phyloP scores from a whole-genome alignment of 805 yeast species.

The Candida hungchunana region DNA sequence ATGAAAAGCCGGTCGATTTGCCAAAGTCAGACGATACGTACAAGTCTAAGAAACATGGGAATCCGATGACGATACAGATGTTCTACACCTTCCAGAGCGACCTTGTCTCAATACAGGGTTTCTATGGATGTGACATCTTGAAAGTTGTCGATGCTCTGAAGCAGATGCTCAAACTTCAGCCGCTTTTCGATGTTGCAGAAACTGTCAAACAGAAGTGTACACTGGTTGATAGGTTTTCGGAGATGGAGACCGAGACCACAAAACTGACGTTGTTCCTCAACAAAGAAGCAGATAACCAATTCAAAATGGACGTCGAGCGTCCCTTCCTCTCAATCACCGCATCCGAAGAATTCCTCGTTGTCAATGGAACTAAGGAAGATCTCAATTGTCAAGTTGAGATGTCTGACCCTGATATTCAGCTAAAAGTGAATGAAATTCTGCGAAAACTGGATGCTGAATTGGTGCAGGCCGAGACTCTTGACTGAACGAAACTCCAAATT shows the following conservation, averaged over 20 bases:
- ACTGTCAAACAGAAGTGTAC: slow-evolving; percentile 3
- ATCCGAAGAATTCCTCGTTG: slow-evolving; percentile 4
- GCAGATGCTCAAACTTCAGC: slow-evolving; percentile 2
- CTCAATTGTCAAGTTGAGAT: too few species aligned
- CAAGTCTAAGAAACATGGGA: slow-evolving; percentile 5
- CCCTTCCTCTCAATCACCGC: slow-evolving; percentile 3
- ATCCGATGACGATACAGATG: slow-evolving; percentile 8
- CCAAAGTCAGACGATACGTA: slow-evolving; percentile 9
- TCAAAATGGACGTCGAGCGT: slow-evolving; percentile 7
- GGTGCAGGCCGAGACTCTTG: too few species aligned
- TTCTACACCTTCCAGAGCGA: slow-evolving; percentile 11
- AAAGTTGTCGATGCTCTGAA: slow-evolving; percentile 1
- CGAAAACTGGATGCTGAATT: too few species aligned
- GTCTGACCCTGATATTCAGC: too few species aligned
- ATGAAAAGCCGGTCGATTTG: slow-evolving; percentile 1
- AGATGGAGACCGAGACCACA: slow-evolving; percentile 13
- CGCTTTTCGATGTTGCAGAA: slow-evolving; percentile 1
- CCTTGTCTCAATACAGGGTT: not conserved
- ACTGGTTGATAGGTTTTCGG: slow-evolving; percentile 12
- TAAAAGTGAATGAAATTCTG: too few species aligned
- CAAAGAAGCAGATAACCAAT: not conserved
- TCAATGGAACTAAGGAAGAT: not conserved
- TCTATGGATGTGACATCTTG: slow-evolving; percentile 9
- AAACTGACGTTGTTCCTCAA: slow-evolving; percentile 10
- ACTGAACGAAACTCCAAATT: too few species aligned